These are phyloP conservation scores for Cladobotryum mycophilum DNA, from an alignment of 2,329 filamentous ascomycete genomes.

Conservation along the genomic window DNA sequence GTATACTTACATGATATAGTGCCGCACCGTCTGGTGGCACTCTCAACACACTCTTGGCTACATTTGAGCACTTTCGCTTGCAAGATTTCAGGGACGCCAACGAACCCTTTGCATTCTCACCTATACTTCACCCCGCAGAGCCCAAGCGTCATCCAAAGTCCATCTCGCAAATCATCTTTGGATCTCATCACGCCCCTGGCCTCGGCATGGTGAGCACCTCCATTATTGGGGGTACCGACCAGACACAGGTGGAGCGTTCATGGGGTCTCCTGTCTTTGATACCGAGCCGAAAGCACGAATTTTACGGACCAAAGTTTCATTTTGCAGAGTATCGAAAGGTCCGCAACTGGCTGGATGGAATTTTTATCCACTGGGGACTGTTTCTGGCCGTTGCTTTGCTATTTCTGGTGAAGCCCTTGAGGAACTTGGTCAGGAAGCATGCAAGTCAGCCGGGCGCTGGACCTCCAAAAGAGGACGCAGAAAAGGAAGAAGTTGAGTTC, in stretches of 20 bases:
- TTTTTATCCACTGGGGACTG: constrained; percentile 45
- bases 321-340: constrained; percentile 50
- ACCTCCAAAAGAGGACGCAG: constrained; percentile 43
- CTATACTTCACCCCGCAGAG: constrained; percentile 40
- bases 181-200: constrained; percentile 41
- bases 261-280: constrained; percentile 54
- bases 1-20: constrained; percentile 11
- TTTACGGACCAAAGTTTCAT: constrained; percentile 57
- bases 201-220: constrained; percentile 53
- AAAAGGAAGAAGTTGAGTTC: constrained; percentile 56
- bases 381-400: constrained; percentile 39
- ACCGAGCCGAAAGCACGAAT: constrained; percentile 37
- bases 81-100: constrained; percentile 40
- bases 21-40: constrained; percentile 57
- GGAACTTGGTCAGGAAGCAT: constrained; percentile 36
- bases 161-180: constrained; percentile 42
- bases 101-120: constrained; percentile 52
- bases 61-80: constrained; percentile 48
- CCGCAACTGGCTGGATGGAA: constrained; percentile 43
- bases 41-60: constrained; percentile 57
- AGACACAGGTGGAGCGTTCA: constrained; percentile 50
- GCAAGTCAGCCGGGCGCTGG: constrained; percentile 52
- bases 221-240: constrained; percentile 43
- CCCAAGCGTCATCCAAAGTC: constrained; percentile 21
- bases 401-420: constrained; percentile 37